phyloP scores from a whole-genome alignment of 2,329 filamentous ascomycete genomes.

The Scolecobasidium constrictum region DNA sequence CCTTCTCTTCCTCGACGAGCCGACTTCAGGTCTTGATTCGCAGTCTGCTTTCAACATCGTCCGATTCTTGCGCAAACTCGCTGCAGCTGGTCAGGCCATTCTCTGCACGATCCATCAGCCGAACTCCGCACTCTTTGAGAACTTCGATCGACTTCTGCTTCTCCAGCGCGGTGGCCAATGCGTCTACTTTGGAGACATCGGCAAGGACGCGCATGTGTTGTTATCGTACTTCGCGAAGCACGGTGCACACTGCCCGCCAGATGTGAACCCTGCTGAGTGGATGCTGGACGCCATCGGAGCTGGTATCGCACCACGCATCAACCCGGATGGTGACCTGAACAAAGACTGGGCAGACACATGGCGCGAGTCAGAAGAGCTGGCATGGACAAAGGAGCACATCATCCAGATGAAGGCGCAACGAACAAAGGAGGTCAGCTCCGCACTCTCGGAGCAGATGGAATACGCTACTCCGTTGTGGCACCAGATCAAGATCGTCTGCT shows the following conservation, averaged over 20 bases:
- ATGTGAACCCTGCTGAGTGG: slow-evolving; percentile 55
- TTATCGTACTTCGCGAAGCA: slow-evolving; percentile 42
- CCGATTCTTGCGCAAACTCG: slow-evolving; percentile 65
- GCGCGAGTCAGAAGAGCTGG: slow-evolving; percentile 61
- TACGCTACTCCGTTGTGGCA: slow-evolving; percentile 72
- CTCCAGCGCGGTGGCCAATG: slow-evolving; percentile 68
- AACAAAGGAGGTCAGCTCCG: slow-evolving; percentile 32
- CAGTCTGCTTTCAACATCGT: slow-evolving; percentile 69
- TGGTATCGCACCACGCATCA: slow-evolving; percentile 60
- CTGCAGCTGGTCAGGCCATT: slow-evolving; percentile 73
- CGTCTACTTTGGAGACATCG: slow-evolving; percentile 81
- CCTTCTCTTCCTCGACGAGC: slow-evolving; percentile 69
- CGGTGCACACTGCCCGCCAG: slow-evolving; percentile 48
- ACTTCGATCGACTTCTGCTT: slow-evolving; percentile 74
- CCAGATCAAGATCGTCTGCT: slow-evolving; percentile 66
- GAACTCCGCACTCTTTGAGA: slow-evolving; percentile 74
- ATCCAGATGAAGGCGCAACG: slow-evolving; percentile 53
- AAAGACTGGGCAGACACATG: slow-evolving; percentile 75
- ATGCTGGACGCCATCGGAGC: slow-evolving; percentile 81
- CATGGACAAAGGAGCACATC: slow-evolving; percentile 55
- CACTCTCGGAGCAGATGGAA: slow-evolving; percentile 51
- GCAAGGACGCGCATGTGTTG: slow-evolving; percentile 60
- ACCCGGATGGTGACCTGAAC: slow-evolving; percentile 31
- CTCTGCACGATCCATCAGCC: slow-evolving; percentile 89
- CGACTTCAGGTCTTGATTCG: slow-evolving; percentile 62